Percentiles rank a stretch among this genome's conserved stretches.
phyloP scores from a whole-genome alignment of 768 basidiomycete species.

The Naematelia encephala region DNA sequence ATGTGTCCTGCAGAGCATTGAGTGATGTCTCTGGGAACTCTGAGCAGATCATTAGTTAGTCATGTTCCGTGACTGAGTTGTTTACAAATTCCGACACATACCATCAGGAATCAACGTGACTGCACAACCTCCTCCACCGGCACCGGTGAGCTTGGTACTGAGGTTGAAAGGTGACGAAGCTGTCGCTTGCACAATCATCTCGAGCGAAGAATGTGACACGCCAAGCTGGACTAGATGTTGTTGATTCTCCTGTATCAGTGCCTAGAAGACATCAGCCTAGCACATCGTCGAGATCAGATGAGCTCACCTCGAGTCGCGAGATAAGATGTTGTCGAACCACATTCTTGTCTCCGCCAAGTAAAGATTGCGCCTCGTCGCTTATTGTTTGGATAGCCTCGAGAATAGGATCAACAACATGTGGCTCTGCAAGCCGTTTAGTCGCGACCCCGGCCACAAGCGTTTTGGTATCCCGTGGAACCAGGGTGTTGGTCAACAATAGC shows the following conservation, averaged over 20 bases:
- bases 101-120: constrained; percentile 93
- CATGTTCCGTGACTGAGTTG: too few relatives aligned
- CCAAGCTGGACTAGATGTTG: constrained; percentile 73
- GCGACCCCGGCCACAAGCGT: constrained; percentile 86
- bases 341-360: constrained; percentile 66
- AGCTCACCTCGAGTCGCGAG: constrained; percentile 65
- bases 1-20: constrained; percentile 59
- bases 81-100: constrained; percentile 55
- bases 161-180: constrained; percentile 45
- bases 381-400: constrained; percentile 78
- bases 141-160: constrained; percentile 77
- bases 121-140: constrained; percentile 97
- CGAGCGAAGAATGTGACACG: constrained; percentile 86
- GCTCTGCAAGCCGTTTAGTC: constrained; percentile 59
- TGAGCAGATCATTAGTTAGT: constrained; percentile 48
- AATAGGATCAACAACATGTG: constrained; percentile 74
- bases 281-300: neutral
- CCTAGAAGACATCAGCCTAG: constrained; percentile 52
- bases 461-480: constrained; percentile 90
- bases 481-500: constrained; percentile 89
- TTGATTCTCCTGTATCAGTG: constrained; percentile 86
- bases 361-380: constrained; percentile 72
- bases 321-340: constrained; percentile 66
- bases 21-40: constrained; percentile 67
- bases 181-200: constrained; percentile 73